Conservation (phyloP, 306 rosid species). For the Lagenaria siceraria region DNA sequence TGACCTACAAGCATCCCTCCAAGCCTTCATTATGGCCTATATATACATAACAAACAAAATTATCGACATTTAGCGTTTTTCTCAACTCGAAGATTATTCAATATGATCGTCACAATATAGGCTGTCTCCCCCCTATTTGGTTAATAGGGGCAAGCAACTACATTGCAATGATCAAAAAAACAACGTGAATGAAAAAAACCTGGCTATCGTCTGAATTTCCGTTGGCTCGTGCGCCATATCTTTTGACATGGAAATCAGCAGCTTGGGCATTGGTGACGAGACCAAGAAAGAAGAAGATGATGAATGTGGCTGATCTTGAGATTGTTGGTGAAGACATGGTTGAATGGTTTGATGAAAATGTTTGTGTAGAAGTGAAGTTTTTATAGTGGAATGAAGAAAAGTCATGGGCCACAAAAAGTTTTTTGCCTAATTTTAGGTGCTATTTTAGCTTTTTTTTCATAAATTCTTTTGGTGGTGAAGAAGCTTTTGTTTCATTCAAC, state of each 20-base stretch:
- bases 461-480: not conserved
- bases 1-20: constrained; percentile 28
- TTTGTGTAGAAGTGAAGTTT: not conserved
- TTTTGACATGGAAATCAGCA: constrained; percentile 16
- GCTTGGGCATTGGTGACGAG: constrained; percentile 5
- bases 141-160: not conserved
- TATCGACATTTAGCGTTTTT: too few relatives aligned
- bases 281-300: constrained; percentile 4
- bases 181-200: constrained; percentile 4
- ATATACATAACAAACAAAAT: not conserved
- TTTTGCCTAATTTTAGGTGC: constrained; percentile 14
- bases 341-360: not conserved
- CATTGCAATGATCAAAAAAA: not conserved
- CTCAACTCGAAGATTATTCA: not conserved
- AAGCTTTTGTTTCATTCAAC: not conserved
- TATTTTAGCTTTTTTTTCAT: not conserved
- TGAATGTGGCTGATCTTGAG: not conserved
- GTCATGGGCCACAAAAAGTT: constrained; percentile 8
- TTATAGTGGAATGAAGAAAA: not conserved
- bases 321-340: not conserved
- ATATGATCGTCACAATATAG: not conserved
- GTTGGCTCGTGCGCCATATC: constrained; percentile 24
- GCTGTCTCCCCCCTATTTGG: not conserved
- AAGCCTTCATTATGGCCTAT: constrained; percentile 24
- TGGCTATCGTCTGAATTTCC: constrained; percentile 19